Conservation (phyloP, 1,284 basidiomycete species). For the Naganishia cerealis region DNA sequence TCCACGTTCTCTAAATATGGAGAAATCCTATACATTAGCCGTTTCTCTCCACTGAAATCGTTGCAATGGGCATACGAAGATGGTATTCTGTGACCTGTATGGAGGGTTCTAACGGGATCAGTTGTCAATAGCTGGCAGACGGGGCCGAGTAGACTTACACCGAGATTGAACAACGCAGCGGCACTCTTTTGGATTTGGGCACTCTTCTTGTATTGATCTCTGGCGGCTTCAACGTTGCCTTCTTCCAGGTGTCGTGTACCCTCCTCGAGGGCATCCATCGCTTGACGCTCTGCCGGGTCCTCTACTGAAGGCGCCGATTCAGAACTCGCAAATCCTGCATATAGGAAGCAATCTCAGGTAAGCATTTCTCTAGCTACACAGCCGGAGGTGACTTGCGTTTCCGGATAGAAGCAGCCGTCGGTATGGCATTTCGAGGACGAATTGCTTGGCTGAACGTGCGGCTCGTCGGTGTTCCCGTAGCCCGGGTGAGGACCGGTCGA, state of each 20-base stretch:
- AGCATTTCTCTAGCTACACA: neutral
- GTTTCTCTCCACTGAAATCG: neutral
- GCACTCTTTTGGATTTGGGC: constrained; percentile 77
- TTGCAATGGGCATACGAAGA: constrained; percentile 38
- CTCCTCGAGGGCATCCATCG: constrained; percentile 76
- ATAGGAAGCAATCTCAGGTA: neutral
- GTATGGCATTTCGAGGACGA: neutral
- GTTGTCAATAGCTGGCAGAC: neutral
- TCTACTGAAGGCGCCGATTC: constrained; percentile 74
- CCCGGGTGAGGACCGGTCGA: neutral
- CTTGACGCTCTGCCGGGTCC: constrained; percentile 81
- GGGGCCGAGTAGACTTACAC: constrained; percentile 40
- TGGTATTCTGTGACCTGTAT: constrained; percentile 52
- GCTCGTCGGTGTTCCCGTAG: neutral
- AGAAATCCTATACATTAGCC: neutral
- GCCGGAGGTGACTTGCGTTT: constrained; percentile 2
- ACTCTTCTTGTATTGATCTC: constrained; percentile 74
- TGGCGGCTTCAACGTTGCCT: constrained; percentile 80
- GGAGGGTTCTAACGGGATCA: constrained; percentile 9
- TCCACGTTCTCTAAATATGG: constrained; percentile 71
- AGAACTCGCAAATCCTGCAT: constrained; percentile 76
- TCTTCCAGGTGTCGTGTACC: constrained; percentile 85
- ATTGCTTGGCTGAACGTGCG: constrained; percentile 3
- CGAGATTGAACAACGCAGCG: constrained; percentile 52
- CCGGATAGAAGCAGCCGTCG: neutral